Evolutionary conservation across 345 rosid species (phyloP).

Genomic region (Aegle marmelos): DNA sequence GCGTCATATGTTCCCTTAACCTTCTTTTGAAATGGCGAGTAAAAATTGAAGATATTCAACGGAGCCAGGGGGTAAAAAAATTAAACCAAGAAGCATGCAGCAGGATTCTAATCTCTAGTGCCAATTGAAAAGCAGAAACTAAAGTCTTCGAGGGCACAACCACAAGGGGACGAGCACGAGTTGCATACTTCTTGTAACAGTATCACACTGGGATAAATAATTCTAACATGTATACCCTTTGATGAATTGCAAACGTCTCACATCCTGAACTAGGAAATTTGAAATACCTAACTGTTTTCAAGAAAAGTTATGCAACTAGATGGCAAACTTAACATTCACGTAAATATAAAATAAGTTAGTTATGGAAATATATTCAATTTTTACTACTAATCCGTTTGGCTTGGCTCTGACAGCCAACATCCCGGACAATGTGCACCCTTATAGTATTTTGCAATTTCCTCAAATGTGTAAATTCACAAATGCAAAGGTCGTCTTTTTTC

Average conservation of each 20-base stretch:
- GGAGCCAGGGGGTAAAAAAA: neutral
- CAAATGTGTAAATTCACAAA: slow-evolving; percentile 2
- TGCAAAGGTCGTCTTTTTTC: neutral
- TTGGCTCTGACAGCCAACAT: neutral
- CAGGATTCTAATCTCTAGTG: neutral
- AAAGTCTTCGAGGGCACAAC: neutral
- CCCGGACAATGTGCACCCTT: slow-evolving; percentile 9
- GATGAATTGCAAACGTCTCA: neutral
- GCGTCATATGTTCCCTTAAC: neutral
- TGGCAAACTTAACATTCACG: neutral
- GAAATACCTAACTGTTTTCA: neutral
- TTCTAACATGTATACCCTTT: neutral
- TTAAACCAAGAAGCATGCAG: neutral
- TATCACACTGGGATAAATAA: neutral
- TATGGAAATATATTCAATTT: neutral
- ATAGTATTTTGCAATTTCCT: neutral
- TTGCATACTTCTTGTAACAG: neutral
- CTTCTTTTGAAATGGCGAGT: neutral
- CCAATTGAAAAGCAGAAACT: neutral
- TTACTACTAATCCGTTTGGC: neutral
- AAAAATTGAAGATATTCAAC: neutral
- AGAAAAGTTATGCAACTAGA: neutral
- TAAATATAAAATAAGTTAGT: neutral
- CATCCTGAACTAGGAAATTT: neutral
- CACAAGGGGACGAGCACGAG: neutral